phyloP scores from a whole-genome alignment of 306 rosid genomes.

The Clitoria ternatea region DNA sequence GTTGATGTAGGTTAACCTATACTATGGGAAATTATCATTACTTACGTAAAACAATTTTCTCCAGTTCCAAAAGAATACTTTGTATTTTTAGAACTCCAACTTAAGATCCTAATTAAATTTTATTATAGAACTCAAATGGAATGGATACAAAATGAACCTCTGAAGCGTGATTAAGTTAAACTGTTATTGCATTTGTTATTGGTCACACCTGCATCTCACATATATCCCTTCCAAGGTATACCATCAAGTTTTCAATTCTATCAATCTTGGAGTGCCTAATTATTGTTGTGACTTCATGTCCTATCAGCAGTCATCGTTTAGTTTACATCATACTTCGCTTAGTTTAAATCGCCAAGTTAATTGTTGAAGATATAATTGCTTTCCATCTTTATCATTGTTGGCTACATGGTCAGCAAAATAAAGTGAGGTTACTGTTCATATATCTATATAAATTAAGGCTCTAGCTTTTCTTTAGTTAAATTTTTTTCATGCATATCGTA shows the following conservation, averaged over 20 bases:
- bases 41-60: no score
- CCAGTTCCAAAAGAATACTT: background rate
- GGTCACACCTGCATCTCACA: background rate
- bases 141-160: background rate
- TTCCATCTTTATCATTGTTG: constrained; percentile 31
- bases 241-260: constrained; percentile 4
- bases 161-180: background rate
- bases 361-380: constrained; percentile 26
- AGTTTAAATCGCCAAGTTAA: constrained; percentile 15
- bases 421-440: constrained; percentile 18
- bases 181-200: background rate
- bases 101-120: background rate
- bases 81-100: background rate
- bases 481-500: background rate
- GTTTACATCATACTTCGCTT: constrained; percentile 24
- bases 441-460: background rate
- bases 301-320: constrained; percentile 2
- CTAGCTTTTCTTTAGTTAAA: background rate
- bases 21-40: no score
- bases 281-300: constrained; percentile 18
- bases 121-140: background rate
- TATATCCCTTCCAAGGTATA: background rate
- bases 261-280: constrained; percentile 15
- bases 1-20: no score
- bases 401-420: constrained; percentile 22